A percentile compares a stretch with the other conserved stretches of the same genome.
Evolutionary conservation across 495 filamentous ascomycete species (phyloP).

Genomic region (Oidiodendron maius): DNA sequence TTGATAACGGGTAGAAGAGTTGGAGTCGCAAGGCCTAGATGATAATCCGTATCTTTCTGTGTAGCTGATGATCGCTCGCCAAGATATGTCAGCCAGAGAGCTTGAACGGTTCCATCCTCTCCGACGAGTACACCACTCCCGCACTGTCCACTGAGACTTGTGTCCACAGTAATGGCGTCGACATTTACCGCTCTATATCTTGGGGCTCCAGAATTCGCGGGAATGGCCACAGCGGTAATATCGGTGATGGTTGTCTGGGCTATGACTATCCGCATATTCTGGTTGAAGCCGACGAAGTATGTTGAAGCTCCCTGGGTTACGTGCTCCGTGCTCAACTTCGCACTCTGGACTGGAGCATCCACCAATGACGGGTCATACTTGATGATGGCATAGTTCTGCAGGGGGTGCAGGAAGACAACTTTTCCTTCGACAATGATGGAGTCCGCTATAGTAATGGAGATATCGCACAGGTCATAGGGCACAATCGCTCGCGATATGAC

Average conservation of each 20-base stretch:
- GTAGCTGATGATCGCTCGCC: slow-evolving; percentile 75
- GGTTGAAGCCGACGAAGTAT: slow-evolving; percentile 95
- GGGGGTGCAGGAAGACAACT: slow-evolving; percentile 93
- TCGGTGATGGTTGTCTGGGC: slow-evolving; percentile 94
- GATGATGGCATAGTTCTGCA: slow-evolving; percentile 94
- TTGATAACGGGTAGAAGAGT: slow-evolving; percentile 77
- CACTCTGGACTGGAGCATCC: slow-evolving; percentile 85
- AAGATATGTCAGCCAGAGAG: slow-evolving; percentile 93
- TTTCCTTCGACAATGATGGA: slow-evolving; percentile 91
- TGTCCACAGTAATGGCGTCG: slow-evolving; percentile 96
- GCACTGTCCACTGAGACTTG: slow-evolving; percentile 81
- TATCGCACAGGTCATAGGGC: slow-evolving; percentile 94
- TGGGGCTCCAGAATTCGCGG: slow-evolving; percentile 85
- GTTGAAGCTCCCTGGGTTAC: slow-evolving; percentile 88
- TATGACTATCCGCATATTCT: slow-evolving; percentile 88
- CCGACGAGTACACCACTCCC: slow-evolving; percentile 90
- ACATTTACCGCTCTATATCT: slow-evolving; percentile 93
- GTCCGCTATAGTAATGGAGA: slow-evolving; percentile 90
- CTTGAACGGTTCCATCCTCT: slow-evolving; percentile 87
- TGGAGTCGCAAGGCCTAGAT: slow-evolving; percentile 87
- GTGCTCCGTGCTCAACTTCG: slow-evolving; percentile 68
- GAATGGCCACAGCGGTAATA: slow-evolving; percentile 95
- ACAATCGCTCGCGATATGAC: slow-evolving; percentile 89
- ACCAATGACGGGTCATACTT: slow-evolving; percentile 93
- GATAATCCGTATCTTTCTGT: slow-evolving; percentile 92